Conservation (phyloP, 2,329 filamentous ascomycete species). For the Sarocladiaceae sp. region DNA sequence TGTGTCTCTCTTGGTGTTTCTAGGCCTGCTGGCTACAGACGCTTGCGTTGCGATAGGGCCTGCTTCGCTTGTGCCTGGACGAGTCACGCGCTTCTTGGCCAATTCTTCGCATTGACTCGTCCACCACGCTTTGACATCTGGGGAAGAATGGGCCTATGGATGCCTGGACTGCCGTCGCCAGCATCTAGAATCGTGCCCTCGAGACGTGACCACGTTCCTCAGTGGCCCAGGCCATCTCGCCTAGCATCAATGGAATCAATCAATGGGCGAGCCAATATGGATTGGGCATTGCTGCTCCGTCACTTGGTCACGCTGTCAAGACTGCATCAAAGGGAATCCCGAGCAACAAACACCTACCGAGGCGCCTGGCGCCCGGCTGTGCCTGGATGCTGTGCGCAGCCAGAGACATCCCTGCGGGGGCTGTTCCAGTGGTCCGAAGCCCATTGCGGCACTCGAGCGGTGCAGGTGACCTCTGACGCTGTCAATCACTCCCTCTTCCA, state of each 20-base stretch:
- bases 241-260: neutral
- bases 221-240: constrained; percentile 1
- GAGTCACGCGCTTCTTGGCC: constrained; percentile 6
- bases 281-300: neutral
- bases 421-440: neutral
- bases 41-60: neutral
- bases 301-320: neutral
- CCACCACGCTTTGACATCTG: constrained; percentile 6
- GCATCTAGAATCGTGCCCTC: neutral
- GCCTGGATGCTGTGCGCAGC: neutral
- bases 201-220: neutral
- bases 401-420: constrained; percentile 1
- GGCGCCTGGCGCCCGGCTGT: neutral
- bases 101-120: constrained; percentile 6
- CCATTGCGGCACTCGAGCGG: neutral
- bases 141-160: neutral
- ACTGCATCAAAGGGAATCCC: neutral
- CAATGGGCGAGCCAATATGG: neutral
- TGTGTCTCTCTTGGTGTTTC: neutral
- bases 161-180: neutral
- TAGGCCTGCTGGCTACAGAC: neutral
- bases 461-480: constrained; percentile 4
- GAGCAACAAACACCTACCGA: no score
- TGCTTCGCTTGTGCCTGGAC: neutral
- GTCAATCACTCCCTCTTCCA: constrained; percentile 2